These are phyloP conservation scores for Verruconis gallopava DNA, from an alignment of 2,329 filamentous ascomycete genomes.

Conservation along the genomic window DNA sequence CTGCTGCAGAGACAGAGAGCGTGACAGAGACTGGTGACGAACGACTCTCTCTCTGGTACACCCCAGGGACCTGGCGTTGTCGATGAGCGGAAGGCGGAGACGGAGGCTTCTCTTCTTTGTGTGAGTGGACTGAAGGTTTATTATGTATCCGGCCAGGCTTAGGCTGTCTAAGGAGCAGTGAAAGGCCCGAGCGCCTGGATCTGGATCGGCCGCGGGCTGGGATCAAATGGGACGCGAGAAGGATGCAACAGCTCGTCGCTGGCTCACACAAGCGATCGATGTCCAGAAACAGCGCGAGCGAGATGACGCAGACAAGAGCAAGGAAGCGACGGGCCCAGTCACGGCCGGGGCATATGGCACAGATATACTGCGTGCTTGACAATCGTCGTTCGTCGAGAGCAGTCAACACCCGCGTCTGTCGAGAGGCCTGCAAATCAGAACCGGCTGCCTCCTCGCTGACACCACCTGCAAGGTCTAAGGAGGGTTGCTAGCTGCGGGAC, in stretches of 20 bases:
- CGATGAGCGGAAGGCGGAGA: neutral
- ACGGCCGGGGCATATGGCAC: no score
- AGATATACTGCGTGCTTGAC: no score
- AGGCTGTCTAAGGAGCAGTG: conserved; percentile 1
- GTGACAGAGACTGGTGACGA: conserved; percentile 1
- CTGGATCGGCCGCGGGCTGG: neutral
- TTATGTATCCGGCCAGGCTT: conserved; percentile 1
- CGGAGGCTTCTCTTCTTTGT: neutral
- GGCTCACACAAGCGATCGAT: no score
- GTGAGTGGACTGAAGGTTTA: neutral
- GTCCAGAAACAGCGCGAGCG: no score
- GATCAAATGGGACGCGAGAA: no score
- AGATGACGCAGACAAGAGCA: no score
- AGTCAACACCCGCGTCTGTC: no score
- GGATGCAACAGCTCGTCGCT: no score
- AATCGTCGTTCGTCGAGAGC: no score
- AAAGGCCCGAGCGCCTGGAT: neutral
- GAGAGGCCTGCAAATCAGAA: neutral
- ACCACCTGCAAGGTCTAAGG: neutral
- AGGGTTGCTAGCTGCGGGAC: neutral
- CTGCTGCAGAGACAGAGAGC: neutral
- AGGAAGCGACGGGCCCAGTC: no score
- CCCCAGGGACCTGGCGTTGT: conserved; percentile 1
- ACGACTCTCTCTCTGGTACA: neutral
- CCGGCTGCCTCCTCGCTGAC: neutral